Evolutionary conservation across 2,329 filamentous ascomycete species (phyloP).

Genomic region (Byssochlamys sp.): DNA sequence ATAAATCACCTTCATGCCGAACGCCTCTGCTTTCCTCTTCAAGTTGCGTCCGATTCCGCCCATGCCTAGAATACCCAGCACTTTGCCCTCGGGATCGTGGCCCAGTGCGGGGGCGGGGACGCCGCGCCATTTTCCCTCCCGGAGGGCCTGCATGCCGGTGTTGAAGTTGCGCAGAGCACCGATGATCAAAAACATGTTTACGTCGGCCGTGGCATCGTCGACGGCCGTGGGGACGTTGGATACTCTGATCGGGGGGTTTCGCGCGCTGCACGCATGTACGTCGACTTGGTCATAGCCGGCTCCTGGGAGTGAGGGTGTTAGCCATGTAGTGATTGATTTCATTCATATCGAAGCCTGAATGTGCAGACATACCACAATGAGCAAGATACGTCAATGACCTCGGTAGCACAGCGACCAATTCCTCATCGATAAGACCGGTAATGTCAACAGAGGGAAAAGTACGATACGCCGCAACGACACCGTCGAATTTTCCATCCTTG

Average conservation of each 20-base stretch:
- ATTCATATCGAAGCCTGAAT: background rate
- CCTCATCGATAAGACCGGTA: slow-evolving; percentile 62
- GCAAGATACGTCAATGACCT: slow-evolving; percentile 29
- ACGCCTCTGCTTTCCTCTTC: slow-evolving; percentile 62
- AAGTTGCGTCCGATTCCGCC: slow-evolving; percentile 73
- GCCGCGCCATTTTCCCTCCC: slow-evolving; percentile 60
- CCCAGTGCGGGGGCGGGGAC: slow-evolving; percentile 47
- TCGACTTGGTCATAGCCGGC: slow-evolving; percentile 82
- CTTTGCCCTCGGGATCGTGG: slow-evolving; percentile 69
- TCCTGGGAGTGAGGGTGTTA: slow-evolving; percentile 36
- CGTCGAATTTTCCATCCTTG: slow-evolving; percentile 55
- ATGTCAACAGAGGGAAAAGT: slow-evolving; percentile 56
- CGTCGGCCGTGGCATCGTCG: slow-evolving; percentile 74
- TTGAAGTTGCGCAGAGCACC: slow-evolving; percentile 69
- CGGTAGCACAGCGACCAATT: slow-evolving; percentile 50
- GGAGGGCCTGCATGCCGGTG: slow-evolving; percentile 54
- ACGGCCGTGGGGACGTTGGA: slow-evolving; percentile 75
- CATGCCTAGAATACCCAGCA: slow-evolving; percentile 74
- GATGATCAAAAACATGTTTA: slow-evolving; percentile 69
- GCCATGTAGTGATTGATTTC: background rate
- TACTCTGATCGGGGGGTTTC: slow-evolving; percentile 52
- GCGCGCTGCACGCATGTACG: slow-evolving; percentile 58
- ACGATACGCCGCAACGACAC: slow-evolving; percentile 56
- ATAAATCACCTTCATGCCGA: slow-evolving; percentile 68
- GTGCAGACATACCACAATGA: slow-evolving; percentile 26